phyloP scores from a whole-genome alignment of 2,329 filamentous ascomycete species.

The Trichoderma semiorbis region DNA sequence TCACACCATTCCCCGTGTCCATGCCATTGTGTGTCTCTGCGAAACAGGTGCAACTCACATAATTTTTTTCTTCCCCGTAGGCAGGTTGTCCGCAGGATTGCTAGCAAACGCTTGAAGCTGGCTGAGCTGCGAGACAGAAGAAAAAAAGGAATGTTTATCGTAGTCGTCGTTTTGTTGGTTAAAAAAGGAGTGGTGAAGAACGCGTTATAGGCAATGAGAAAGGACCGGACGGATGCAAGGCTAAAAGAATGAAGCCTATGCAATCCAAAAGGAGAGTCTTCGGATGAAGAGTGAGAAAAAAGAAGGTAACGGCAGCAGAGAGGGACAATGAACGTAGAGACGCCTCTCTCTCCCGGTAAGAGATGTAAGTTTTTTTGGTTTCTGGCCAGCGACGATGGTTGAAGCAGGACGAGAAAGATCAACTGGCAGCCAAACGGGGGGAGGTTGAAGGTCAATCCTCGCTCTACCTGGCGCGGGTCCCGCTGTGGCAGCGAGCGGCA shows the following conservation, averaged over 20 bases:
- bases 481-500: background rate
- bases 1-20: constrained; percentile 15
- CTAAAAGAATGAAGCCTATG: constrained; percentile 32
- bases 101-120: background rate
- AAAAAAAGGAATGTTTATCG: constrained; percentile 9
- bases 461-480: background rate
- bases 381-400: constrained; percentile 20
- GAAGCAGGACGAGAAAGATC: constrained; percentile 2
- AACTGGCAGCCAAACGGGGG: background rate
- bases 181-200: constrained; percentile 15
- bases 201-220: constrained; percentile 17
- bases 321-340: constrained; percentile 21
- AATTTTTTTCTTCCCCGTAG: background rate
- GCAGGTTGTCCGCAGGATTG: background rate
- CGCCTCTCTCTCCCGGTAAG: constrained; percentile 9
- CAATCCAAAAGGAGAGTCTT: constrained; percentile 27
- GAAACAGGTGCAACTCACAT: constrained; percentile 18
- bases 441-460: background rate
- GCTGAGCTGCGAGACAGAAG: background rate
- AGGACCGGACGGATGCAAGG: constrained; percentile 37
- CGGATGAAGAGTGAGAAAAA: constrained; percentile 9
- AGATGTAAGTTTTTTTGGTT: constrained; percentile 4
- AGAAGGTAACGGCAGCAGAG: constrained; percentile 23
- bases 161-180: background rate
- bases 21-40: constrained; percentile 13